Percentiles rank a stretch among this genome's conserved stretches.
Conservation (phyloP, 306 rosid genomes). For the Coriaria nepalensis region DNA sequence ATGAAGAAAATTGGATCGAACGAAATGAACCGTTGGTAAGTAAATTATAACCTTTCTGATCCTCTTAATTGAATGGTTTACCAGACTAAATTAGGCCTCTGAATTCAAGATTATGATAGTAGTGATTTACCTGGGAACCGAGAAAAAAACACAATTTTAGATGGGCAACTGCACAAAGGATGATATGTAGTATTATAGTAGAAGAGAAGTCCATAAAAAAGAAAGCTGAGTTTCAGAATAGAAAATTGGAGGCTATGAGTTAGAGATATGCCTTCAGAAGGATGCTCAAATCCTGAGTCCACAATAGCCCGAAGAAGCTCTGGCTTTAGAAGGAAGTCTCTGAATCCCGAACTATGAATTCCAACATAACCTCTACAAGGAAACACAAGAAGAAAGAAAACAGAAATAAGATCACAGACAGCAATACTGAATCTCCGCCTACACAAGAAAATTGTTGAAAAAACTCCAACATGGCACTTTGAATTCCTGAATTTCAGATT, state of each 20-base stretch:
- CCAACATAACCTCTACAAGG: slow-evolving; percentile 82
- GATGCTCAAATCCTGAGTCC: slow-evolving; percentile 98
- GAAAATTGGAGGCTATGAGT: background rate
- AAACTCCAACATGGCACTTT: too few species aligned
- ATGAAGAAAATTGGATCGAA: slow-evolving; percentile 59
- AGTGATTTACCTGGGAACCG: slow-evolving; percentile 66
- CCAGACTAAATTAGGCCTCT: slow-evolving; percentile 55
- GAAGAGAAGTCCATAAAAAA: too few species aligned
- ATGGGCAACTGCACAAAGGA: background rate
- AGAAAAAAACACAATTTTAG: background rate
- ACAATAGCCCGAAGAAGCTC: slow-evolving; percentile 98
- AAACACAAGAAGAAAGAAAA: slow-evolving; percentile 1
- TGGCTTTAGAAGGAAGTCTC: slow-evolving; percentile 98
- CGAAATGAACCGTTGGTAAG: slow-evolving; percentile 69
- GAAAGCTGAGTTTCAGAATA: background rate
- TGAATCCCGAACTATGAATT: slow-evolving; percentile 96
- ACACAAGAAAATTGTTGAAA: too few species aligned
- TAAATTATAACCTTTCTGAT: slow-evolving; percentile 52
- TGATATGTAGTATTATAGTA: too few species aligned
- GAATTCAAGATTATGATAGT: slow-evolving; percentile 47
- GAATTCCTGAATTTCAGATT: too few species aligned
- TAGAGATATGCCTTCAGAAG: slow-evolving; percentile 74
- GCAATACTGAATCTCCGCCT: too few species aligned
- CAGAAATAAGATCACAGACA: background rate
- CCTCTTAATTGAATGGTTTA: slow-evolving; percentile 51